A percentile compares a stretch with the other conserved stretches of the same genome.
phyloP scores from a whole-genome alignment of 202 grass and related monocot species.

The Dendrocalamus latiflorus region DNA sequence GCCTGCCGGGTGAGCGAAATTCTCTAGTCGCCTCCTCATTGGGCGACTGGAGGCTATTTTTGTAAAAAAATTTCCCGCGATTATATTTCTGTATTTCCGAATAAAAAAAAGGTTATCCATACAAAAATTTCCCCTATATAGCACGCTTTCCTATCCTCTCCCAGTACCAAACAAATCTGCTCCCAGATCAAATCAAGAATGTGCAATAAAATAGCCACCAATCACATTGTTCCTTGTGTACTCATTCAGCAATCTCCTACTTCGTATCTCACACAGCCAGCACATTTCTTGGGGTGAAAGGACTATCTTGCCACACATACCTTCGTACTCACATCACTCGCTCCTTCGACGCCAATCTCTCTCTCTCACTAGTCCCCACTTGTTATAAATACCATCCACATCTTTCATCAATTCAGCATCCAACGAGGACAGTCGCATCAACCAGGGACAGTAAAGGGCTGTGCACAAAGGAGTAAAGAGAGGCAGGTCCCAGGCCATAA shows the following conservation, averaged over 20 bases:
- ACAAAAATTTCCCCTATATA: too few species aligned
- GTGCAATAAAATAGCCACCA: slow-evolving; percentile 5
- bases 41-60: too few species aligned
- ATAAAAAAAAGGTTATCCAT: too few species aligned
- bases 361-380: not conserved
- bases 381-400: slow-evolving; percentile 30
- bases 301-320: not conserved
- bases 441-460: not conserved
- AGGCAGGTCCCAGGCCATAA: slow-evolving; percentile 19
- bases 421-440: slow-evolving; percentile 16
- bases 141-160: not conserved
- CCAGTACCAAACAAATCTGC: not conserved
- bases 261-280: slow-evolving; percentile 15
- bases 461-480: slow-evolving; percentile 18
- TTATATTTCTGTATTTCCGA: too few species aligned
- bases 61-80: too few species aligned
- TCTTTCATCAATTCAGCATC: not conserved
- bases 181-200: not conserved
- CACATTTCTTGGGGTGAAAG: slow-evolving; percentile 46
- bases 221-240: slow-evolving; percentile 39
- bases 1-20: too few species aligned
- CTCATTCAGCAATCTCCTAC: slow-evolving; percentile 22
- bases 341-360: too few species aligned
- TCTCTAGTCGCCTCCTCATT: too few species aligned
- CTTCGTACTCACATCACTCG: slow-evolving; percentile 3